phyloP scores from a whole-genome alignment of 78 protist genomes.

The Blattamonas nauphoetae region DNA sequence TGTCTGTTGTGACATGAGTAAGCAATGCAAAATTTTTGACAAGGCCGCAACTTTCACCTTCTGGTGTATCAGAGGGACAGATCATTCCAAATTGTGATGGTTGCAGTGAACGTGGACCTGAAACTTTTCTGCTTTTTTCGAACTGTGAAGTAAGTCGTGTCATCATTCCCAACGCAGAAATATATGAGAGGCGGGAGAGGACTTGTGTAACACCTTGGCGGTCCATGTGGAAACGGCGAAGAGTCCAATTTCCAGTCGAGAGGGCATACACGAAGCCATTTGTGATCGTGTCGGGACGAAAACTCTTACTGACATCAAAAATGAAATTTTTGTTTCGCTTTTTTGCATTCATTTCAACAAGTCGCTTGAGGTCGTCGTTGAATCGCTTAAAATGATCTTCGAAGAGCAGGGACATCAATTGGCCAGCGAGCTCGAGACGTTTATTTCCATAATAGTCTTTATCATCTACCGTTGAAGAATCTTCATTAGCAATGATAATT shows the following conservation, averaged over 20 bases:
- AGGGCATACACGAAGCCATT: conserved; percentile 79
- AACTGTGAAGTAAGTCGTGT: conserved; percentile 90
- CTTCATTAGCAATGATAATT: conserved; percentile 57
- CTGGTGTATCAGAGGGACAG: conserved; percentile 99
- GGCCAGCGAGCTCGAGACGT: conserved; percentile 64
- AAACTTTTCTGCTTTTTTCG: conserved; percentile 94
- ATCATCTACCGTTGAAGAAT: conserved; percentile 57
- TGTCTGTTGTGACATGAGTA: conserved; percentile 90
- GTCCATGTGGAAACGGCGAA: conserved; percentile 88
- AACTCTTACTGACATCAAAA: background rate
- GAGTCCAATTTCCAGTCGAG: conserved; percentile 95
- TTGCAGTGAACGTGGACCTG: conserved; percentile 85
- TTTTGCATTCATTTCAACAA: conserved; percentile 47
- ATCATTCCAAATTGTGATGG: conserved; percentile 98
- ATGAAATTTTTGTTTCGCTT: background rate
- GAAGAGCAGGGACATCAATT: conserved; percentile 52
- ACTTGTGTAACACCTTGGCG: conserved; percentile 92
- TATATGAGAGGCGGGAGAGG: conserved; percentile 85
- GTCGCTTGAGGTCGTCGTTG: conserved; percentile 52
- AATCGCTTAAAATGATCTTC: conserved; percentile 88
- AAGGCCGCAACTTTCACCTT: conserved; percentile 97
- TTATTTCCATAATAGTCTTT: conserved; percentile 95
- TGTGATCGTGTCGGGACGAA: conserved; percentile 50
- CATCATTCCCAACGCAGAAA: conserved; percentile 94
- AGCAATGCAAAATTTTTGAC: conserved; percentile 96